Percentiles rank a stretch among this genome's conserved stretches.
phyloP scores from a whole-genome alignment of 179 eudicot genomes.

The Actinidia chinensis region DNA sequence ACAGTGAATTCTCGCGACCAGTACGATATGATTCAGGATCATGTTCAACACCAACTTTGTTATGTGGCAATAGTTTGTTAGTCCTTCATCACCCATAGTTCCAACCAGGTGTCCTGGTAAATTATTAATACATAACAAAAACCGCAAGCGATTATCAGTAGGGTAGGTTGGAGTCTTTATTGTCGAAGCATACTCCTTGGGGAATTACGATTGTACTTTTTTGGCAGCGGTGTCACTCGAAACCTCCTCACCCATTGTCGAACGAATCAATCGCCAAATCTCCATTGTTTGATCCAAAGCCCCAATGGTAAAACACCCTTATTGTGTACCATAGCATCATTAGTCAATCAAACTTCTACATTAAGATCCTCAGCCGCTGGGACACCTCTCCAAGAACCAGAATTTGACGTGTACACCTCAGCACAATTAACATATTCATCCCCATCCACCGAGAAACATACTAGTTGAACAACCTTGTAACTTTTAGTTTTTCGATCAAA shows the following conservation, averaged over 20 bases:
- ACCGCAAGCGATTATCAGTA: not conserved
- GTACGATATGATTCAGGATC: not conserved
- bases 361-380: not conserved
- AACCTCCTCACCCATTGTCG: constrained; percentile 4
- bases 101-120: not conserved
- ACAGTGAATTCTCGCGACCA: constrained; percentile 1
- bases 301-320: constrained; percentile 2
- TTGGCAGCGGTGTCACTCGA: not conserved
- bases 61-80: not conserved
- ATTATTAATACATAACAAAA: not conserved
- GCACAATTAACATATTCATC: not conserved
- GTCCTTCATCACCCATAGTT: not conserved
- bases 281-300: not conserved
- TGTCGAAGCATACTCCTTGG: too few species aligned
- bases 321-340: not conserved
- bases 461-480: not conserved
- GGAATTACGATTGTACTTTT: not conserved
- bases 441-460: not conserved
- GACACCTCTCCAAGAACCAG: constrained; percentile 4
- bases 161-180: not conserved
- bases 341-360: not conserved
- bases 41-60: not conserved
- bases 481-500: not conserved
- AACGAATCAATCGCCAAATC: not conserved
- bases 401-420: not conserved